These are phyloP conservation scores for Cunninghamia lanceolata DNA, from an alignment of 75 land plant genomes.

Conservation along the genomic window DNA sequence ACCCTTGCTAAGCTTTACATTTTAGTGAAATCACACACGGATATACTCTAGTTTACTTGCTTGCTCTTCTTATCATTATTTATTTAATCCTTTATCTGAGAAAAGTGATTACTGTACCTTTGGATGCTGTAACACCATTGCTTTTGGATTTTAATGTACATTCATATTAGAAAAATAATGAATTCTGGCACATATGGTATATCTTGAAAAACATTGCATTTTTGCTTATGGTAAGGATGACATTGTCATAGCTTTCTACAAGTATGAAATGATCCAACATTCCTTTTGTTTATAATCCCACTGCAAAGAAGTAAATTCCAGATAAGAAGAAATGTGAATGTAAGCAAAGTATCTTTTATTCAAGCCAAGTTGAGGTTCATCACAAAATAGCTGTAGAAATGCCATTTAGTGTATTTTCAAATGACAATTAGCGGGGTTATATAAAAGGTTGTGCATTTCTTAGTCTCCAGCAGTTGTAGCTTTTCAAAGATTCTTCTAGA, in stretches of 20 bases:
- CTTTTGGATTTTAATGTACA: background rate
- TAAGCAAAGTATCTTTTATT: background rate
- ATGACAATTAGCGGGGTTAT: background rate
- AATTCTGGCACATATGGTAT: background rate
- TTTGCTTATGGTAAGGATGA: background rate
- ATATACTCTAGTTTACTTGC: background rate
- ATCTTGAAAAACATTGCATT: background rate
- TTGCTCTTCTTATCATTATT: background rate
- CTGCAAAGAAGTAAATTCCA: background rate
- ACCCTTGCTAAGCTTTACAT: constrained; percentile 7
- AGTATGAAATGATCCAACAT: background rate
- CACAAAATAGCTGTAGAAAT: background rate
- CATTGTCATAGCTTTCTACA: background rate
- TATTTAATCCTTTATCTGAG: background rate
- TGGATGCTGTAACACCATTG: background rate
- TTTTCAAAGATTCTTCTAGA: background rate
- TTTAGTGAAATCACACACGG: background rate
- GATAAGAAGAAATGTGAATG: background rate
- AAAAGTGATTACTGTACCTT: background rate
- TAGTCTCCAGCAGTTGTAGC: background rate
- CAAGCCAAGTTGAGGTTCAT: background rate
- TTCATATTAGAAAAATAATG: background rate
- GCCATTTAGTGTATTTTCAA: background rate
- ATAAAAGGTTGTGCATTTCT: background rate
- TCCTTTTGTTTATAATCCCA: background rate